Base-by-base conservation (phyloP, 129 eudicot species). In the Flaveria brownii region DNA sequence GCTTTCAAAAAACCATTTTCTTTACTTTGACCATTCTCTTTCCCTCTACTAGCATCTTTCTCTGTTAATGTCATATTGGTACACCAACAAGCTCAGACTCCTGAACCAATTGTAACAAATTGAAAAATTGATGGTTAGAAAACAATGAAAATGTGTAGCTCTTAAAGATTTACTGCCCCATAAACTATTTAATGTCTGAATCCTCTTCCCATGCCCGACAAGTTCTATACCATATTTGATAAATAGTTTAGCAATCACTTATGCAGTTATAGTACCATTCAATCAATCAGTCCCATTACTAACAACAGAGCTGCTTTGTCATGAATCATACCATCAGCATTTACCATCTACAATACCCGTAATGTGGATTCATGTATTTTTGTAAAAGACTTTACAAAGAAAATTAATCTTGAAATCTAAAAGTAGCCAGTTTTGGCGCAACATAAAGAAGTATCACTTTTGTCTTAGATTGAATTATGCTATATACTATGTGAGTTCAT, bases 51-150 rank as follows among this genome's bases (percentile, higher is more conserved):
- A 80, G 63, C 90, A 77, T 82, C 94, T 79, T 88, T 87, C 68
- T 90, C 95, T 57, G 90, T 87, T 85, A 79, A 79, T 18, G 89
- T 92, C 91, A 90, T 90, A 56, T 77, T 46, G 26, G 72, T 72
- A 54, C 54, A 47, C 59, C 78, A 33, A 79, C 71, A 71, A 74
- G 22, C 18, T 80, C 85, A 80, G 69, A 63, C 25, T 23, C 73
- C 84, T 86, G 82, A 82, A 68, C 36, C 71, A 71, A 75, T 60
- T 15, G 10, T 47, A 72, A 20, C 30, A 46, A 54, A 33, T 39
- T 23, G 20, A 20, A 54, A 49, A 42, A 6, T 26, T 62, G 46
- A 17, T 78, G 23, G 64, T 33, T 71, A 9, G 11, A 63, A 13
- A 50, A 63, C 72, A 12, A 42, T 14, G 26, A 28, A 66, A 59